Base-by-base conservation (phyloP, 345 rosid genomes). In the Linum tenue region DNA sequence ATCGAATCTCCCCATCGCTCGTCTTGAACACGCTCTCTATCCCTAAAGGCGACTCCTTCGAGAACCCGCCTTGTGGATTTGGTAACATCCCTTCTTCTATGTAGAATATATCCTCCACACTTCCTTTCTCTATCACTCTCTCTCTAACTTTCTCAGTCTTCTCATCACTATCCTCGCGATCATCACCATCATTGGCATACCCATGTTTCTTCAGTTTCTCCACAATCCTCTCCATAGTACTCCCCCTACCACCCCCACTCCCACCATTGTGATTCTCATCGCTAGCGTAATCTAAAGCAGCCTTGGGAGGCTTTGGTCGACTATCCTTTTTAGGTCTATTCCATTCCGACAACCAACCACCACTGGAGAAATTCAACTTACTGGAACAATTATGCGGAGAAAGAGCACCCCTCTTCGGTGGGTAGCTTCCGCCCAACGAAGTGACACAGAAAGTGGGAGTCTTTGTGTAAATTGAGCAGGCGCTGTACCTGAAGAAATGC, bases 221-320 rank as follows among this genome's bases (percentile, higher is more conserved):
- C 38, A 92, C 86, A 69, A 92, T 88, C 77, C 63, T 90, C 68
- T 84, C 83, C 98, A 92, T 90, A 44, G 94, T 88, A 69, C 76
- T 84, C 65, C 81, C 76, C 0, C 82, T 68, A 43, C 73, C 80
- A 42, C 70, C 73, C 37, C 71, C 70, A 42, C 70, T 74, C 37
- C 71, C 70, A 55, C 75, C 64, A 41, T 56, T 68, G 38, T 65
- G 37, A 3, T 64, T 62, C 65, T 65, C 81, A 35, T 39, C 76
- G 44, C 67, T 74, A 56, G 74, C 77, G 72, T 82, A 78, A 78
- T 83, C 80, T 53, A 85, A 66, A 71, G 60, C 78, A 11, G 73
- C 69, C 68, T 72, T 80, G 5, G 94, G 91, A 37, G 69, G 68
- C 65, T 76, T 83, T 0, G 69, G 74, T 7, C 71, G 70, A 75